Base-by-base conservation (phyloP, 257 asterid genomes). In the Nicotiana benthamiana region DNA sequence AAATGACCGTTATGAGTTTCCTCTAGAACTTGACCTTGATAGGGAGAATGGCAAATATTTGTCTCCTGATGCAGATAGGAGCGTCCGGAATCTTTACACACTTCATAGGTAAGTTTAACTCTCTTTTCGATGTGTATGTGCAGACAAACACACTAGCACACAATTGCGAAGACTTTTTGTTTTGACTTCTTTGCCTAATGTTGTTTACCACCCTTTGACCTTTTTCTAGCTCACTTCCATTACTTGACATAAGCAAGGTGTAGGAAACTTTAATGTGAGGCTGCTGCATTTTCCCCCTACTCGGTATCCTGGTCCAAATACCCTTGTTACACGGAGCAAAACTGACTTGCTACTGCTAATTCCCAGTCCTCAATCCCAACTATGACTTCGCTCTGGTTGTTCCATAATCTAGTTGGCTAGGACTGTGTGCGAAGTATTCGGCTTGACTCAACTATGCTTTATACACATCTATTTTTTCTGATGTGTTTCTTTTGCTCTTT, bases 1-100 rank as follows among this genome's bases (percentile, higher is more conserved):
- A 87, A 95, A 95, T 86, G 99, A 95, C 70, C 97, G 97, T 52
- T 93, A 95, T 88, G 99, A 93, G 86, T 95, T 95, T 78, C 99
- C 98, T 18, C 86, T 92, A 87, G 97, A 93, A 88, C 98, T 95
- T 81, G 99, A 95, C 87, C 93, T 95, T 81, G 99, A 95, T 85
- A 90, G 93, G 87, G 98, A 90, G 74, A 86, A 91, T 56, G 96
- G 99, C 16, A 95, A 95, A 88, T 95, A 95, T 90, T 86, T 95
- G 85, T 92, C 98, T 10, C 99, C 97, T 75, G 97, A 95, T 0
- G 97, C 98, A 30, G 97, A 95, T 89, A 91, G 90, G 90, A 92
- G 96, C 79, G 93, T 95, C 66, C 97, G 96, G 77, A 95, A 95
- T 84, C 97, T 89, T 75, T 95, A 95, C 85, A 88, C 85, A 74